These are phyloP conservation scores for Albophoma yamanashiensis DNA, from an alignment of 2,329 filamentous ascomycete species.

Conservation along the genomic window DNA sequence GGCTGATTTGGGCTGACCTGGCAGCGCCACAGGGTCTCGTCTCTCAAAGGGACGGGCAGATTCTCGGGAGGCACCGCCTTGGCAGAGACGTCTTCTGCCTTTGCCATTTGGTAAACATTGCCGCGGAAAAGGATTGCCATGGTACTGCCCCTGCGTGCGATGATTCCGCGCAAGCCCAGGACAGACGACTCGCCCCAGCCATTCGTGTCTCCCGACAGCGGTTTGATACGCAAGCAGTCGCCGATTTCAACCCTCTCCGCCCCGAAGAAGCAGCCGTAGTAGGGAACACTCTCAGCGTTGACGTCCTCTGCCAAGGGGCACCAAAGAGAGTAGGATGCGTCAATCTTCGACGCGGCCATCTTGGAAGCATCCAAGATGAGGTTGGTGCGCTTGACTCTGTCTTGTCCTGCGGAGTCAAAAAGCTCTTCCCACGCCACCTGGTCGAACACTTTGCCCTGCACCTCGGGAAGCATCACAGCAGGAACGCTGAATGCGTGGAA, in stretches of 20 bases:
- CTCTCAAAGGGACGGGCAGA: slow-evolving; percentile 28
- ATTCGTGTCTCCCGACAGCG: slow-evolving; percentile 25
- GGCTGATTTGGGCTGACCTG: slow-evolving; percentile 19
- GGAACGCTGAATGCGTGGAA: slow-evolving; percentile 43
- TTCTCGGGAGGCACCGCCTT: slow-evolving; percentile 23
- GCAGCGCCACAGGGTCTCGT: slow-evolving; percentile 28
- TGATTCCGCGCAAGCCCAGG: slow-evolving; percentile 30
- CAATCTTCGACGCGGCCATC: slow-evolving; percentile 36
- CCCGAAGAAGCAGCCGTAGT: slow-evolving; percentile 39
- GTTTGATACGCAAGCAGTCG: slow-evolving; percentile 37
- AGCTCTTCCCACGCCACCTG: slow-evolving; percentile 31
- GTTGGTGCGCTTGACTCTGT: slow-evolving; percentile 27
- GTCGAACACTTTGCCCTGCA: slow-evolving; percentile 28
- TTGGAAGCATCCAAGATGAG: slow-evolving; percentile 40
- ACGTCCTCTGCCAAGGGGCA: slow-evolving; percentile 20
- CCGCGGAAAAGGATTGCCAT: slow-evolving; percentile 29
- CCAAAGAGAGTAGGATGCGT: slow-evolving; percentile 39
- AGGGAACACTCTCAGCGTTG: slow-evolving; percentile 22
- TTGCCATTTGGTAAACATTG: slow-evolving; percentile 25
- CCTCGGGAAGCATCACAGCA: slow-evolving; percentile 24
- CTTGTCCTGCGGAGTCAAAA: slow-evolving; percentile 19
- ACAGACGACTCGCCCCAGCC: slow-evolving; percentile 18
- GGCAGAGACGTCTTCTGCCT: slow-evolving; percentile 12
- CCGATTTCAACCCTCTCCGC: slow-evolving; percentile 37
- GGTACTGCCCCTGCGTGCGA: slow-evolving; percentile 22